Evolutionary conservation across 164 flowering plant genomes (phyloP), one percentile per base, ranked within the genome.

Genomic region (Annona squamosa): DNA sequence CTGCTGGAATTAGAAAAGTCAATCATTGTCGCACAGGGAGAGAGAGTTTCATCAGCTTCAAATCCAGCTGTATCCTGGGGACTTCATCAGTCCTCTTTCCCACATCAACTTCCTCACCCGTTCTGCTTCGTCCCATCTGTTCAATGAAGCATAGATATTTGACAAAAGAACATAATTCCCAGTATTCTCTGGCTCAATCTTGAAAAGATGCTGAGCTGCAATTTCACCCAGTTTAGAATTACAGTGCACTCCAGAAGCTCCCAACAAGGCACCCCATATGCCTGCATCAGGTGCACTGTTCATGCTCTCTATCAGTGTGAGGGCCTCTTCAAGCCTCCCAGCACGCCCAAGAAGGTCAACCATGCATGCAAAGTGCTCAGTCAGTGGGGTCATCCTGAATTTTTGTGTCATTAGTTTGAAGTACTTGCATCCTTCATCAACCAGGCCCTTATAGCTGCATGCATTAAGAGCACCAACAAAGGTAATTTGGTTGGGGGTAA

Each of bases 331-430:
- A 3, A 85, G 74, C 5, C 65, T 72, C 41, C 88, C 88, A 0
- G 85, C 81, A 43, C 84, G 82, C 44, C 86, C 85, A 64, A 86
- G 83, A 44, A 85, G 85, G 47, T 83, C 85, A 48, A 83, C 83
- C 77, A 86, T 76, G 78, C 86, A 85, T 10, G 87, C 76, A 46
- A 75, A 80, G 63, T 86, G 89, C 76, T 83, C 85, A 0, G 67
- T 69, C 45, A 45, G 19, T 1, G 87, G 87, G 10, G 59, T 52
- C n/a, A 86, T 78, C 48, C 75, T 67, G 48, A 41, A 80, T 61
- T 46, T 70, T 43, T 13, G 26, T 5, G 77, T 77, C 87, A 86
- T 85, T 26, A 79, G 48, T 57, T 81, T 69, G 63, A 85, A 86
- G 47, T 76, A 80, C 64, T 68, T 56, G 71, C 78, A 73, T 0